These are phyloP conservation scores for Sugiyamaella japonica DNA, from an alignment of 1,139 yeast species.

Conservation along the genomic window DNA sequence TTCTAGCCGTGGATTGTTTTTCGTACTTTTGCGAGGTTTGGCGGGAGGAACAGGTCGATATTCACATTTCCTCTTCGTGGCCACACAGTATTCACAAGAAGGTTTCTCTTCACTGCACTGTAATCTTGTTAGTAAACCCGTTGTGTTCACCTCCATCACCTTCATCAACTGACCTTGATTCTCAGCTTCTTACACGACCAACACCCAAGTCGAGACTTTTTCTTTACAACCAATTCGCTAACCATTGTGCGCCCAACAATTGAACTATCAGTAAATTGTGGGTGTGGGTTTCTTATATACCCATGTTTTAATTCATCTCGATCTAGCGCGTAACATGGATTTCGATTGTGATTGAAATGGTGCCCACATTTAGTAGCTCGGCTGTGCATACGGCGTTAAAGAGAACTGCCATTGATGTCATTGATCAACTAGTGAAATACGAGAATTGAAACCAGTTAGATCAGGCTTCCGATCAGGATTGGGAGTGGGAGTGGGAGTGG, in stretches of 20 bases:
- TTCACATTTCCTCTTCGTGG: constrained; percentile 13
- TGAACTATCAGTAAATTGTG: no score
- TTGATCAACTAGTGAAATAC: no score
- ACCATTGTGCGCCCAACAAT: not conserved
- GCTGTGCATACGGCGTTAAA: constrained; percentile 7
- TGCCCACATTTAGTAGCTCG: not conserved
- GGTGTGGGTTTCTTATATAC: no score
- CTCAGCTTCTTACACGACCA: constrained; percentile 22
- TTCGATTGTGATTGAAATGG: not conserved
- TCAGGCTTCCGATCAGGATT: no score
- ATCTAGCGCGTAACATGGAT: no score
- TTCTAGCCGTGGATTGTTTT: no score
- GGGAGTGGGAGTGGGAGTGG: no score
- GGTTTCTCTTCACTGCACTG: constrained; percentile 18
- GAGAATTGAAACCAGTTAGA: no score
- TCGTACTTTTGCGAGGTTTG: constrained; percentile 2
- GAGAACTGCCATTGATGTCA: not conserved
- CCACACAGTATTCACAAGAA: constrained; percentile 15
- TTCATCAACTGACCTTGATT: constrained; percentile 20
- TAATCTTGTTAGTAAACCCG: not conserved
- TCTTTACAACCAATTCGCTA: not conserved
- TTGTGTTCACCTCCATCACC: not conserved
- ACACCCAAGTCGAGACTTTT: constrained; percentile 22
- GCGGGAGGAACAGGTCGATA: constrained; percentile 16
- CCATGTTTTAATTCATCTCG: no score